Conservation (phyloP, 345 rosid genomes). For the Salix brachista region DNA sequence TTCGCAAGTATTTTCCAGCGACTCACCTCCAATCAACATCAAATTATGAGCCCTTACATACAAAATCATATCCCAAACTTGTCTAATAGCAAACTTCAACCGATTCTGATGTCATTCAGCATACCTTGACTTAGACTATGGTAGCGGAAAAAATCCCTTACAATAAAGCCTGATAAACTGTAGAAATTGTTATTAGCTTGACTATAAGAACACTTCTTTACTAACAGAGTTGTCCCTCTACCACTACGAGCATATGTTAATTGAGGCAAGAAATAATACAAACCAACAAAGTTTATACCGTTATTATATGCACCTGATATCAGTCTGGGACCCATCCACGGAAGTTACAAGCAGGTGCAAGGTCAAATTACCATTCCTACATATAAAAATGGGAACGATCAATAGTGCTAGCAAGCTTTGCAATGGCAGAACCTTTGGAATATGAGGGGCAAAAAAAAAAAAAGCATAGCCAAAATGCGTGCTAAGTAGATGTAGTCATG, state of each 20-base stretch:
- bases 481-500: too few relatives aligned
- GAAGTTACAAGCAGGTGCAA: too few relatives aligned
- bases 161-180: neutral
- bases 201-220: neutral
- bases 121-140: neutral
- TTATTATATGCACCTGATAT: too few relatives aligned
- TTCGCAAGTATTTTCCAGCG: constrained; percentile 11
- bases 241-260: neutral
- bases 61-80: neutral
- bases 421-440: neutral
- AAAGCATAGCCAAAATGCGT: neutral
- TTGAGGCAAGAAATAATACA: neutral
- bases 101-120: neutral
- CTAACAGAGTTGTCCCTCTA: neutral
- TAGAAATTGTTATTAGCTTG: neutral
- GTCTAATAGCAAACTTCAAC: neutral
- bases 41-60: neutral
- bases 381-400: neutral
- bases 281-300: neutral
- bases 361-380: too few relatives aligned
- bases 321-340: neutral
- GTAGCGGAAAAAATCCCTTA: neutral
- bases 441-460: too few relatives aligned
- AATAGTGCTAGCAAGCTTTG: neutral
- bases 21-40: constrained; percentile 11